Conservation (phyloP, 1,139 yeast species). For the Kodamaea derodonti region DNA sequence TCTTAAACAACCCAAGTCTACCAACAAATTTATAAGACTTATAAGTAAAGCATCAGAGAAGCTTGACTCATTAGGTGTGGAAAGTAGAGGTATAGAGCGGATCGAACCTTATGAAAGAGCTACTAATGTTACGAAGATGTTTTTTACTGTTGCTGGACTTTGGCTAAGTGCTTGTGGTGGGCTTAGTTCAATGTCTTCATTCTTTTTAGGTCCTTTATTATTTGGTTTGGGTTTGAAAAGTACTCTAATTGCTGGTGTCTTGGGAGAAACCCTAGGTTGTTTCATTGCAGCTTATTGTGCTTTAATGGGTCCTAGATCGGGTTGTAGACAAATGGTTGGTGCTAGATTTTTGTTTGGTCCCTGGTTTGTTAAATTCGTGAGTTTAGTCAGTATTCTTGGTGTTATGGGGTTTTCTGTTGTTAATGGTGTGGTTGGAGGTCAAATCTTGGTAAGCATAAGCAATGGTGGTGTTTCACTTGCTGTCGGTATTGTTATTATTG, state of each 20-base stretch:
- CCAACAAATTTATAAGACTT: background rate
- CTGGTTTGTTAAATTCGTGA: slow-evolving; percentile 74
- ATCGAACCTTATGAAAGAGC: slow-evolving; percentile 68
- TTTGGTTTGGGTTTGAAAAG: slow-evolving; percentile 66
- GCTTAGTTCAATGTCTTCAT: slow-evolving; percentile 79
- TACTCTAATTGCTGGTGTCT: slow-evolving; percentile 55
- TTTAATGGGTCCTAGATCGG: slow-evolving; percentile 83
- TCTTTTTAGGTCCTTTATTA: slow-evolving; percentile 66
- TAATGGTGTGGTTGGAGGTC: slow-evolving; percentile 83
- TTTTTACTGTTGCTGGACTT: slow-evolving; percentile 62
- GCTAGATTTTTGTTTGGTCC: slow-evolving; percentile 78
- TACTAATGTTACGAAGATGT: slow-evolving; percentile 42
- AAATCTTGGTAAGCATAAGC: slow-evolving; percentile 64
- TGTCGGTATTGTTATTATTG: slow-evolving; percentile 71
- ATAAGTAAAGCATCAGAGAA: slow-evolving; percentile 17
- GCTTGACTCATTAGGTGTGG: slow-evolving; percentile 54
- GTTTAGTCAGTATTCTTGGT: slow-evolving; percentile 66
- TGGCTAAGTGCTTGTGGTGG: slow-evolving; percentile 89
- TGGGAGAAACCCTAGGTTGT: slow-evolving; percentile 67
- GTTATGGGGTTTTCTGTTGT: slow-evolving; percentile 87
- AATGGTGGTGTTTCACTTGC: slow-evolving; percentile 61
- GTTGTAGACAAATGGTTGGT: slow-evolving; percentile 82
- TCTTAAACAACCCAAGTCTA: background rate
- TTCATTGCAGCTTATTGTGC: slow-evolving; percentile 76
- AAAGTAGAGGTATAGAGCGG: slow-evolving; percentile 78